A percentile compares a stretch with the other conserved stretches of the same genome.
Evolutionary conservation across 768 basidiomycete genomes (phyloP).

Genomic region (Daedalea quercina): DNA sequence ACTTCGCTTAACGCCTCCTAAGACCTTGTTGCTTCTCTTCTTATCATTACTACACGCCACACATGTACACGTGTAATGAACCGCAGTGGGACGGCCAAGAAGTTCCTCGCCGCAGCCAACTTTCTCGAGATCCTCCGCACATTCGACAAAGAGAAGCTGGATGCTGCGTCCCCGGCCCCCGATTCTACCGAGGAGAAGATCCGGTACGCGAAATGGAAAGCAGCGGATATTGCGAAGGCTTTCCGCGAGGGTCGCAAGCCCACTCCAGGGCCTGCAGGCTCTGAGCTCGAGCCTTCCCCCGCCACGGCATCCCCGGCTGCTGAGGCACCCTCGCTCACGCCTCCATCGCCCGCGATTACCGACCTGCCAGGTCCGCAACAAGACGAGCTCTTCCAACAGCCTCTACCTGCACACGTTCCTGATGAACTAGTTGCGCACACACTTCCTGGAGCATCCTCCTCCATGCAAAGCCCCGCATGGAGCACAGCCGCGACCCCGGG

Average conservation of each 20-base stretch:
- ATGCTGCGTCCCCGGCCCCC: constrained; percentile 4
- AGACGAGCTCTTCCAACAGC: constrained; percentile 4
- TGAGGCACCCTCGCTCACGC: constrained; percentile 1
- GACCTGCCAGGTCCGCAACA: constrained; percentile 9
- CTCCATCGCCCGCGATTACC: constrained; percentile 8
- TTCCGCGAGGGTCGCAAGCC: constrained; percentile 90
- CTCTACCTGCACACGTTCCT: constrained; percentile 19
- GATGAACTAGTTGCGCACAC: constrained; percentile 13
- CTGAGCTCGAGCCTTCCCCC: constrained; percentile 3
- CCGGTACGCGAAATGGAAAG: constrained; percentile 96
- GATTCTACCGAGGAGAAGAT: constrained; percentile 74
- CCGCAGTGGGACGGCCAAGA: constrained; percentile 84
- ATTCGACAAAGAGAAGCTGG: constrained; percentile 46
- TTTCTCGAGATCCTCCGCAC: constrained; percentile 86
- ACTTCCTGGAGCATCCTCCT: constrained; percentile 16
- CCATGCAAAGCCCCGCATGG: constrained; percentile 53
- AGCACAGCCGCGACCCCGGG: constrained; percentile 77
- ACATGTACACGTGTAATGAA: not conserved
- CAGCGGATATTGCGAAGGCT: constrained; percentile 90
- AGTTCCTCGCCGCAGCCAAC: constrained; percentile 91
- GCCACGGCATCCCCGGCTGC: constrained; percentile 13
- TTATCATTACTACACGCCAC: not conserved
- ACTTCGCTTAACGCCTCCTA: not conserved
- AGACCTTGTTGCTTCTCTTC: not conserved
- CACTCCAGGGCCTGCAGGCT: constrained; percentile 67